These are phyloP conservation scores for Piromyces sp. DNA, from an alignment of 192 early-diverging fungal species.

Conservation along the genomic window DNA sequence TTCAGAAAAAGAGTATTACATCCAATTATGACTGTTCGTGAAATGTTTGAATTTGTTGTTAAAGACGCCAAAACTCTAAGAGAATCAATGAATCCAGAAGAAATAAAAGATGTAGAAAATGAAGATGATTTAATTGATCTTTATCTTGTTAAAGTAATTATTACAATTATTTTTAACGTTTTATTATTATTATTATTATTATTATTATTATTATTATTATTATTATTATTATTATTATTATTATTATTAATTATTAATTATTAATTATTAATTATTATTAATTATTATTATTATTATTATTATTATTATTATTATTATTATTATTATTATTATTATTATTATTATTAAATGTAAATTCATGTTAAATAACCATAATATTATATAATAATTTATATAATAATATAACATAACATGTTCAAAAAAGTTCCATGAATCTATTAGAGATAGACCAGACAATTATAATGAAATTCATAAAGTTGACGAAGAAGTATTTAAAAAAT, in stretches of 20 bases:
- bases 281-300: too few species aligned
- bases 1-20: slow-evolving; percentile 57
- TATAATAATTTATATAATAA: too few species aligned
- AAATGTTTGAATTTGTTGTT: neutral
- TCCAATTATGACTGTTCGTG: neutral
- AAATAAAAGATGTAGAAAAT: slow-evolving; percentile 18
- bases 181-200: too few species aligned
- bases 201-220: too few species aligned
- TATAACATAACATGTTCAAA: too few species aligned
- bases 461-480: slow-evolving; percentile 24
- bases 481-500: slow-evolving; percentile 80
- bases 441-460: slow-evolving; percentile 12
- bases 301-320: too few species aligned
- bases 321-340: too few species aligned
- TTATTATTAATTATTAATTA: too few species aligned
- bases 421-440: slow-evolving; percentile 10
- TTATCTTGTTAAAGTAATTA: slow-evolving; percentile 33
- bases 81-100: neutral
- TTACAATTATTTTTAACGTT: too few species aligned
- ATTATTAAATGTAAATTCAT: too few species aligned
- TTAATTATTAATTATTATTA: neutral
- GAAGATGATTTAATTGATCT: slow-evolving; percentile 70
- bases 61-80: neutral
- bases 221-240: too few species aligned
- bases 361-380: too few species aligned